A percentile compares a stretch with the other conserved stretches of the same genome.
Evolutionary conservation across 1,284 basidiomycete species (phyloP).

Genomic region (Hymenochaete sp.): DNA sequence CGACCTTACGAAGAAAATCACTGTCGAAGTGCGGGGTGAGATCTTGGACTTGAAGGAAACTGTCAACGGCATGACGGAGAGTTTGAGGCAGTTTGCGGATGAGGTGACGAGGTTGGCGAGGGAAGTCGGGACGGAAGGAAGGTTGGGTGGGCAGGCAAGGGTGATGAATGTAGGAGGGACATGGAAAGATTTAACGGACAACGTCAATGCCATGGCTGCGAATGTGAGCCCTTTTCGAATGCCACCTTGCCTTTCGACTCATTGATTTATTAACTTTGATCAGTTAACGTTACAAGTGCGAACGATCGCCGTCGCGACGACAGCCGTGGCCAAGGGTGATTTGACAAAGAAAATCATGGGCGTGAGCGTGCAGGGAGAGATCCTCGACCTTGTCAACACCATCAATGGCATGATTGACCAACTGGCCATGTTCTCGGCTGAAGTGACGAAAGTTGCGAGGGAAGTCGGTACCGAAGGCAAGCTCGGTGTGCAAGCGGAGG

Average conservation of each 20-base stretch:
- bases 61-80: slow-evolving; percentile 89
- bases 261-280: slow-evolving; percentile 15
- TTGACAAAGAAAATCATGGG: slow-evolving; percentile 90
- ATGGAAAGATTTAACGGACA: slow-evolving; percentile 96
- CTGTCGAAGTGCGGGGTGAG: slow-evolving; percentile 84
- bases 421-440: slow-evolving; percentile 86
- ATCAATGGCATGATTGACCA: slow-evolving; percentile 98
- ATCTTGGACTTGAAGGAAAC: slow-evolving; percentile 83
- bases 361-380: slow-evolving; percentile 92
- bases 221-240: slow-evolving; percentile 43
- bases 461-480: slow-evolving; percentile 97
- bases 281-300: slow-evolving; percentile 91
- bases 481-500: slow-evolving; percentile 94
- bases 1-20: slow-evolving; percentile 85
- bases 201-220: slow-evolving; percentile 84
- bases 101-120: slow-evolving; percentile 82
- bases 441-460: slow-evolving; percentile 91
- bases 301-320: slow-evolving; percentile 92
- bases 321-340: slow-evolving; percentile 91
- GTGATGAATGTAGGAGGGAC: slow-evolving; percentile 93
- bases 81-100: slow-evolving; percentile 79
- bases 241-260: background rate
- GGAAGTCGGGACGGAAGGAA: slow-evolving; percentile 89
- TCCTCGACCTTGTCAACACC: slow-evolving; percentile 87
- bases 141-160: slow-evolving; percentile 78